Base-by-base conservation (phyloP, 108 stramenopile species). In the Skeletonema costatum region DNA sequence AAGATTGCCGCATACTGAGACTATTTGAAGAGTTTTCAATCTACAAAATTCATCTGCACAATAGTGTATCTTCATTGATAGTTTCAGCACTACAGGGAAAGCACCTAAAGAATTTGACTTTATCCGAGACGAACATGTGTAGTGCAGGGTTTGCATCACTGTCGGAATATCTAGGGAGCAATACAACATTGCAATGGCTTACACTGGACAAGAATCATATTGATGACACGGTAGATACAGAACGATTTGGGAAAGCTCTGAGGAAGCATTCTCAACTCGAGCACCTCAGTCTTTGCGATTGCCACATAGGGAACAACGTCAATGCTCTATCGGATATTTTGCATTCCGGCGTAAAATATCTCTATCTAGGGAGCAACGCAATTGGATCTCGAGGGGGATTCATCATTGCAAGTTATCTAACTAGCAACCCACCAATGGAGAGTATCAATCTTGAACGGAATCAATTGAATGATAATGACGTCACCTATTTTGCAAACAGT, bases 391-490 rank as follows among this genome's bases (percentile, higher is more conserved):
- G n/a, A 5, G 63, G 63, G 8, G 63, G 36, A 38, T 19, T 39
- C 11, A 39, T 39, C n/a, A 33, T 64, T 39, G 63, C 63, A 64
- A 38, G 38, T 39, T 38, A 38, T 64, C 63, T 64, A 19, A 21
- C 33, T 21, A 38, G 36, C 63, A 39, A 64, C 7, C 63, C 63
- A 0, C 41, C 33, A 4, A 38, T 64, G 63, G 63, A 64, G 5
- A 35, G 30, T 39, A 35, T 64, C 1, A 39, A 38, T 38, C 38
- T 64, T 17, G 63, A 38, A 17, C 19, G 17, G 19, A 64, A 64
- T 38, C 31, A 39, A 64, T 64, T 64, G 36, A 39, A 64, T 64
- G 63, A 64, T 39, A 21, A 5, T 30, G 63, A 64, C 12, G 12
- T 39, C 33, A 30, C 11, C 63, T 9, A 39, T 39, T 39, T 64